Conservation (phyloP, 768 basidiomycete genomes). For the Xanthoconium stramineum region DNA sequence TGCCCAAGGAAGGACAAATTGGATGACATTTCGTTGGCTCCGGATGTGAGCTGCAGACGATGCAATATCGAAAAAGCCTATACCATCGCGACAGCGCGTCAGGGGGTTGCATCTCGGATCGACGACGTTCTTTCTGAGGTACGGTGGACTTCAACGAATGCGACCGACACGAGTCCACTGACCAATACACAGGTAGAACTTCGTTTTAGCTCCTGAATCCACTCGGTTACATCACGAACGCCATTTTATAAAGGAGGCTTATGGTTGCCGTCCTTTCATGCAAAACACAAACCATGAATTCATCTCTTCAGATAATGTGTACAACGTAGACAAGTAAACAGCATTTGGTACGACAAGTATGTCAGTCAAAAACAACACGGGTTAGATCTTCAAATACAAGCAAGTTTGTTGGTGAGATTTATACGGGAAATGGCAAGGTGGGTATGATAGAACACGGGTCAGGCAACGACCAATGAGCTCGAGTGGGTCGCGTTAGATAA, state of each 20-base stretch:
- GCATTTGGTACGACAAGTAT: neutral
- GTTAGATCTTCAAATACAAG: constrained; percentile 5
- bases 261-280: too few species aligned
- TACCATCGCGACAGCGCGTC: neutral
- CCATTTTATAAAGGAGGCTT: too few species aligned
- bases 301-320: neutral
- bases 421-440: neutral
- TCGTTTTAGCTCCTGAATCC: neutral
- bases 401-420: neutral
- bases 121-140: neutral
- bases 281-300: neutral
- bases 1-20: neutral
- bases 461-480: neutral
- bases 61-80: neutral
- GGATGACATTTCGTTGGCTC: neutral
- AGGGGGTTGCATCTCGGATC: neutral
- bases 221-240: too few species aligned
- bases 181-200: neutral
- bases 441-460: neutral
- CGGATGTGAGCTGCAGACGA: neutral
- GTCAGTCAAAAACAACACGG: neutral
- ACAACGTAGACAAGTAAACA: neutral
- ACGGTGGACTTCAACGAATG: neutral
- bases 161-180: neutral
- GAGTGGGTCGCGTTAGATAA: neutral